These are phyloP conservation scores for Globisporangium yorkense DNA, from an alignment of 352 stramenopile genomes.

Conservation along the genomic window DNA sequence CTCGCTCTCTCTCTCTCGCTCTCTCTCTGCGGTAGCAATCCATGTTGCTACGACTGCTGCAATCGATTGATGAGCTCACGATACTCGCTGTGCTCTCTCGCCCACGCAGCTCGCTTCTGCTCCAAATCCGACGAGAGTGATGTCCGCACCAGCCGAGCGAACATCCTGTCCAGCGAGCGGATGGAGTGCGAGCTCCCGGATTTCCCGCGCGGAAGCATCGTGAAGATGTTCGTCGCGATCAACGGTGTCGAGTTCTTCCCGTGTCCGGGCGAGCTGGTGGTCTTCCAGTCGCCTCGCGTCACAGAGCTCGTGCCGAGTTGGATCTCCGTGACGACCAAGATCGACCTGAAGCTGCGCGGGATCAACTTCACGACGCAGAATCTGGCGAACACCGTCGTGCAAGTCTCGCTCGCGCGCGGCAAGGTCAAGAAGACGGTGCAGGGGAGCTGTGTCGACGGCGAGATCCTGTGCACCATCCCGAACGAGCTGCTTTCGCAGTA, in stretches of 20 bases:
- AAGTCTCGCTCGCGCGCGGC: constrained; percentile 38
- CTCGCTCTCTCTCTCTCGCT: too few species aligned
- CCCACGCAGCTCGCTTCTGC: constrained; percentile 29
- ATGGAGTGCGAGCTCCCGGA: constrained; percentile 62
- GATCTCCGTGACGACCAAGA: constrained; percentile 29
- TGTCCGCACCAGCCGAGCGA: constrained; percentile 26
- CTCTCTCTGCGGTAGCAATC: neutral
- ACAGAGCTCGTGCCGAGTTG: constrained; percentile 48
- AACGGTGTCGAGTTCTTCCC: constrained; percentile 63
- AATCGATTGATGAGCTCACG: neutral
- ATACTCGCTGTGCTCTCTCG: neutral
- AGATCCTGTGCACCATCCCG: constrained; percentile 31
- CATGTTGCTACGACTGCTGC: neutral
- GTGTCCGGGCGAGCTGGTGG: constrained; percentile 34
- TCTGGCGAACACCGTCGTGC: constrained; percentile 12
- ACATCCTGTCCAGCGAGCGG: constrained; percentile 29
- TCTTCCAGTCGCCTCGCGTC: constrained; percentile 58
- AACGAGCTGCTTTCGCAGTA: constrained; percentile 18
- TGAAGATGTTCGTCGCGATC: constrained; percentile 47
- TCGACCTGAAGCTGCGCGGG: constrained; percentile 35
- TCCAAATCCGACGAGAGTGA: constrained; percentile 26
- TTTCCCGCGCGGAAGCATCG: constrained; percentile 42
- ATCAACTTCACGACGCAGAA: constrained; percentile 50
- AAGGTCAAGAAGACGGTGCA: constrained; percentile 15
- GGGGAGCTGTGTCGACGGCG: constrained; percentile 28